Base-by-base conservation (phyloP, 257 asterid species). In the Salvia splendens region DNA sequence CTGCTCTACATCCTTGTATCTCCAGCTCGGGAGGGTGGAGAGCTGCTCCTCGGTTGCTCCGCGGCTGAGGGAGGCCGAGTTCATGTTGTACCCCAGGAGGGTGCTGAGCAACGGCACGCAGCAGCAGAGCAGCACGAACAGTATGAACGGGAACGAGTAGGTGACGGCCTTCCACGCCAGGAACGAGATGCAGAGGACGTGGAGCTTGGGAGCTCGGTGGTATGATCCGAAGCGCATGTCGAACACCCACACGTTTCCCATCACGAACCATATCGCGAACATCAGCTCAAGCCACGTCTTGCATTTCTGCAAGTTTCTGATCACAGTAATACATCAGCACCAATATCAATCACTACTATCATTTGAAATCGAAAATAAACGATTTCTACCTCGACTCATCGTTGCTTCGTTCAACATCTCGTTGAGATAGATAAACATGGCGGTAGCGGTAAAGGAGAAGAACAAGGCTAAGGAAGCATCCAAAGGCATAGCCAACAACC, bases 231-330 rank as follows among this genome's bases (percentile, higher is more conserved):
- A 81, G 0, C 99, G 91, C 2, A 97, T 69, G 69, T 86, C 96
- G 49, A 90, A 93, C 20, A 90, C 83, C 99, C 99, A 93, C 30
- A 90, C 91, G 6, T 93, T 93, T 0, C 99, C 99, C 88, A 90
- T 85, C 71, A 93, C 99, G 48, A 93, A 93, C 99, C 97, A 93
- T 79, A 93, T 88, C 12, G 97, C 99, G 32, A 88, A 90, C 67
- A 90, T 62, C 20, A 93, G 86, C 75, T 93, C 97, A 0, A 87
- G 79, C 11, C 75, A 85, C 4, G 88, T 82, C 79, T 79, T 78
- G 82, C 77, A 84, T 74, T 75, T 93, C 75, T 84, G 88, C 81
- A 80, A 49, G 46, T 4, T 58, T 68, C 96, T 89, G 87, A 24
- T 78, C 69, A 83, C 48, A 40, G 8, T 0, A 24, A 24, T 24